Conservation (phyloP, 768 basidiomycete genomes). For the Lactarius hengduanensis region DNA sequence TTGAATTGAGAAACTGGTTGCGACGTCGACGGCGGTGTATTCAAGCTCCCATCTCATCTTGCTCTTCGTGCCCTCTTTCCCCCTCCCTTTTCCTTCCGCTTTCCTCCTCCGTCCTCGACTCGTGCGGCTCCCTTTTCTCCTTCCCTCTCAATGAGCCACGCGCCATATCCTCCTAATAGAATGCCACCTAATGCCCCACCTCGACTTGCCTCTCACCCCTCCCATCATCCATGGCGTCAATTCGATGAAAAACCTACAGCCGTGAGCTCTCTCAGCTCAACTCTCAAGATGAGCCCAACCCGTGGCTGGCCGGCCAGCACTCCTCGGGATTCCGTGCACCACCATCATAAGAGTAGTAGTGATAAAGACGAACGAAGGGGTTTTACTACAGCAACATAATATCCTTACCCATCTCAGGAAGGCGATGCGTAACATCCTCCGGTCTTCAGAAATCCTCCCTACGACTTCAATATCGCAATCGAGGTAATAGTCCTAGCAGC, state of each 20-base stretch:
- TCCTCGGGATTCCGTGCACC: constrained; percentile 10
- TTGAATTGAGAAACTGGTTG: not conserved
- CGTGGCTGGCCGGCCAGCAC: constrained; percentile 26
- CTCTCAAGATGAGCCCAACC: constrained; percentile 20
- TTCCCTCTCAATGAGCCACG: not conserved
- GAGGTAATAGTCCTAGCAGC: not conserved
- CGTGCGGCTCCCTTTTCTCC: not conserved
- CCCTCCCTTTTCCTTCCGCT: not conserved
- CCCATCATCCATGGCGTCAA: constrained; percentile 25
- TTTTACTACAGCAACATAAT: not conserved
- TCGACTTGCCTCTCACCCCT: constrained; percentile 13
- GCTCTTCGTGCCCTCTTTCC: not conserved
- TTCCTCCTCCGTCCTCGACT: not conserved
- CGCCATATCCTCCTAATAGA: not conserved
- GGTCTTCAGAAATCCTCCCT: constrained; percentile 18
- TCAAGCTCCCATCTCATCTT: not conserved
- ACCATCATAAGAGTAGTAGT: not conserved
- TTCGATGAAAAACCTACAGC: constrained; percentile 22
- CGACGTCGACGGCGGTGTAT: not conserved
- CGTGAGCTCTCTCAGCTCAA: constrained; percentile 26
- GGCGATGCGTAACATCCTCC: constrained; percentile 20
- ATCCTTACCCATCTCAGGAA: constrained; percentile 13
- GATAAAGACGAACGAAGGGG: constrained; percentile 9
- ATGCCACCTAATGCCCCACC: constrained; percentile 22
- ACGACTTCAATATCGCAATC: constrained; percentile 13